Base-by-base conservation (phyloP, 768 basidiomycete species). In the Auriculariales sp. region DNA sequence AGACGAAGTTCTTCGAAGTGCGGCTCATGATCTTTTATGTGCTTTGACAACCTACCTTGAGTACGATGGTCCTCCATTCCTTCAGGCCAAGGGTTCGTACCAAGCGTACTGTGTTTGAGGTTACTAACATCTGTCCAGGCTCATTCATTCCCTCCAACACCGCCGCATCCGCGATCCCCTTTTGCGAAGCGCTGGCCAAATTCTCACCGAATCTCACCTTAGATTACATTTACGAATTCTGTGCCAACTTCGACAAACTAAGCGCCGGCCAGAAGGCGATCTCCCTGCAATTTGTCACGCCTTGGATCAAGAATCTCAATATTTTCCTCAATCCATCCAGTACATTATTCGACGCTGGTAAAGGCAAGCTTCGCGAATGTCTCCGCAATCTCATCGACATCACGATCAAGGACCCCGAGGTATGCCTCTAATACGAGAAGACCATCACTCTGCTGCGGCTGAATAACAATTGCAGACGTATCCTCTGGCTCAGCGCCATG, bases 171-270 rank as follows among this genome's bases (percentile, higher is more conserved):
- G 74, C 82, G 22, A 63, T 71, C 7, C 69, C 71, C 46, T 62
- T 90, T 35, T 90, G 87, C 62, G 83, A 83, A 52, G 75, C 73
- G 35, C 65, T 91, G 14, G 78, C 88, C 2, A 69, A 68, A 2
- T 81, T 80, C 56, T 77, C 76, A n/a, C 89, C 91, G 10, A 77
- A 86, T 29, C 68, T 94, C 28, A 92, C 90, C 0, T 68, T 94
- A 15, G 91, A 94, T 62, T 88, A 94, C 64, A 68, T 93, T 48
- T 77, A 80, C n/a, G 91, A 92, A 63, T 85, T 92, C 27, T 77
- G 77, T 28, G 72, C 67, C 70, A 71, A 60, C 53, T 54, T 61
- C 65, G 58, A 71, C 65, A 69, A 66, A 55, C 63, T 66, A 11
- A 59, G 60, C 22, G 57, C 64, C 2, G 58, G 66, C 1, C 81